Percentiles rank a stretch among this genome's conserved stretches.
These are phyloP conservation scores for Rhodosporidiobolus odoratus DNA, from an alignment of 768 basidiomycete species.

Conservation along the genomic window DNA sequence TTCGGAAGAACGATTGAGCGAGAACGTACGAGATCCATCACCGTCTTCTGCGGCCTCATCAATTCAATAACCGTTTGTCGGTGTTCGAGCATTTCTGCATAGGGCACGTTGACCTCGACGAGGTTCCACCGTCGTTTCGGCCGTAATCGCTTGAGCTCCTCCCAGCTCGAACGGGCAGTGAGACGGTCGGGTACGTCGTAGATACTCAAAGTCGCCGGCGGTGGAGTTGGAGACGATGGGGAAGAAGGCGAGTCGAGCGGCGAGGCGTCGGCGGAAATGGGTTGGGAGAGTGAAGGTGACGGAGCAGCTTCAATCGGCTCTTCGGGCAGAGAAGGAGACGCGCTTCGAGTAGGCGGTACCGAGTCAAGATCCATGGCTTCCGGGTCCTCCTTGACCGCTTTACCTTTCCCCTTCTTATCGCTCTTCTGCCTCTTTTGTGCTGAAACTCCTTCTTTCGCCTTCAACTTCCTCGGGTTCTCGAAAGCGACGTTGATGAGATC, in stretches of 20 bases:
- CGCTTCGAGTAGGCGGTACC: not conserved
- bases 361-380: constrained; percentile 18
- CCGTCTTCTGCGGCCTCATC: constrained; percentile 73
- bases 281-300: not conserved
- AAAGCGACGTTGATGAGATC: constrained; percentile 42
- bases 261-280: not conserved
- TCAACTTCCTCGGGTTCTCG: constrained; percentile 81
- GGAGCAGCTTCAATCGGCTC: not conserved
- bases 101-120: constrained; percentile 81
- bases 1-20: not conserved
- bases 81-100: constrained; percentile 53
- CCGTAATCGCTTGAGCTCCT: constrained; percentile 70
- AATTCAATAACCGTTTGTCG: constrained; percentile 66
- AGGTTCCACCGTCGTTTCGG: constrained; percentile 85
- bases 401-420: constrained; percentile 46
- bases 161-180: constrained; percentile 69
- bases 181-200: constrained; percentile 86
- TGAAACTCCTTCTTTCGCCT: constrained; percentile 43
- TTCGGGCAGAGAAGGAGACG: not conserved
- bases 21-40: constrained; percentile 80
- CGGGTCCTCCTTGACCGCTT: constrained; percentile 44
- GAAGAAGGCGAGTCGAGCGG: not conserved
- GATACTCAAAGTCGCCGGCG: constrained; percentile 29
- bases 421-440: constrained; percentile 46
- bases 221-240: not conserved